A percentile compares a stretch with the other conserved stretches of the same genome.
Evolutionary conservation across 2,329 filamentous ascomycete species (phyloP).

Genomic region (Colletotrichum sp.): DNA sequence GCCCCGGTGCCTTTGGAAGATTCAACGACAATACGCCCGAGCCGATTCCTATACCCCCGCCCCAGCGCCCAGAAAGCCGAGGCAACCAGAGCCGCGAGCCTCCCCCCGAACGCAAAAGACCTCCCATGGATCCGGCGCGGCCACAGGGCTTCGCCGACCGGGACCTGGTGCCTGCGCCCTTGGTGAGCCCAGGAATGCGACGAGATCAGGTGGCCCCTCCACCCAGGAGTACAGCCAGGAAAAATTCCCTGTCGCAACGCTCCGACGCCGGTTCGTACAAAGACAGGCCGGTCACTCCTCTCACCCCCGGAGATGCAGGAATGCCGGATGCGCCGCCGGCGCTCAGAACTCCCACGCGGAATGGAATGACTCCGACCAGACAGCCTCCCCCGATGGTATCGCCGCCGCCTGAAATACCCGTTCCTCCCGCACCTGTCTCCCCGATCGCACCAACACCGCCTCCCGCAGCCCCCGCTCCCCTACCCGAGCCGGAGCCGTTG

Average conservation of each 20-base stretch:
- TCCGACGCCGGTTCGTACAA: constrained; percentile 36
- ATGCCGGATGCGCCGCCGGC: not conserved
- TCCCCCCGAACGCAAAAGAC: constrained; percentile 68
- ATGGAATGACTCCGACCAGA: constrained; percentile 13
- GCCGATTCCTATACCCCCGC: constrained; percentile 28
- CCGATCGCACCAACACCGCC: not conserved
- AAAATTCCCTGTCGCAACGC: constrained; percentile 43
- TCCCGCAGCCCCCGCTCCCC: not conserved
- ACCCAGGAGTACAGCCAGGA: constrained; percentile 56
- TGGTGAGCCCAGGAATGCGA: constrained; percentile 57
- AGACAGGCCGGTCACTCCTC: constrained; percentile 34
- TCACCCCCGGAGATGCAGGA: constrained; percentile 5
- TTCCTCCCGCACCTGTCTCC: constrained; percentile 10
- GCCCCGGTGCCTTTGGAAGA: constrained; percentile 42
- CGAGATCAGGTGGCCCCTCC: constrained; percentile 52
- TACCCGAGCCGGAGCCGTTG: not conserved
- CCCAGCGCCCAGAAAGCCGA: constrained; percentile 28
- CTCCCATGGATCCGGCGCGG: constrained; percentile 67
- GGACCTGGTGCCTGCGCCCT: constrained; percentile 62
- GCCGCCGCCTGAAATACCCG: constrained; percentile 4
- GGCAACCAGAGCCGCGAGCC: constrained; percentile 34
- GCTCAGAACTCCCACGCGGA: constrained; percentile 12
- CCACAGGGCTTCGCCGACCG: constrained; percentile 53
- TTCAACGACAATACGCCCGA: constrained; percentile 32
- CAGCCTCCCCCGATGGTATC: not conserved